Percentiles rank a stretch among this genome's conserved stretches.
Evolutionary conservation across 352 stramenopile genomes (phyloP).

Genomic region (Phytophthora pluvialis): DNA sequence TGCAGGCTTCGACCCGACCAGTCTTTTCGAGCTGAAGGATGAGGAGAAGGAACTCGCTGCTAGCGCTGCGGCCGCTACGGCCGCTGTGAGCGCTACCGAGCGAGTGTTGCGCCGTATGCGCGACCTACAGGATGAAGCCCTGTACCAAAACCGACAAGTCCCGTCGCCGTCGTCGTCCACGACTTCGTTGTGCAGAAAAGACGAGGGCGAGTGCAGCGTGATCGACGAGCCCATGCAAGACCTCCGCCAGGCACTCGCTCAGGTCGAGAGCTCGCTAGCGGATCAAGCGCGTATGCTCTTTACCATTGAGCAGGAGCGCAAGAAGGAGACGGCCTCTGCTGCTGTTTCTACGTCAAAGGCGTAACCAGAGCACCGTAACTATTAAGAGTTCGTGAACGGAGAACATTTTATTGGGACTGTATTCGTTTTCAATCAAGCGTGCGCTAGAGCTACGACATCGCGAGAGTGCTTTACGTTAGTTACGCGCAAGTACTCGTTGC

Average conservation of each 20-base stretch:
- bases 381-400: constrained; percentile 6
- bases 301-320: constrained; percentile 49
- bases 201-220: constrained; percentile 22
- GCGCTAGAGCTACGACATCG: constrained; percentile 19
- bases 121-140: constrained; percentile 36
- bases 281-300: constrained; percentile 61
- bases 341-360: constrained; percentile 8
- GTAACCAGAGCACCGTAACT: constrained; percentile 2
- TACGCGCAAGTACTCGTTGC: constrained; percentile 19
- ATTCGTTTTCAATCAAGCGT: constrained; percentile 32
- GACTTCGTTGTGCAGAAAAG: constrained; percentile 31
- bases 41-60: constrained; percentile 27
- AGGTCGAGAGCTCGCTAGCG: constrained; percentile 62
- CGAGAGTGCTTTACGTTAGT: constrained; percentile 6
- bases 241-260: constrained; percentile 37
- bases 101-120: constrained; percentile 33
- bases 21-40: constrained; percentile 49
- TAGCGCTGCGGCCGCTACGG: constrained; percentile 19
- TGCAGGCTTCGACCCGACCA: constrained; percentile 39
- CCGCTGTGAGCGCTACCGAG: constrained; percentile 26
- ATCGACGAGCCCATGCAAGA: constrained; percentile 36
- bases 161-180: constrained; percentile 31
- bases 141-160: constrained; percentile 35
- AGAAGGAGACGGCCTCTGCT: constrained; percentile 25
- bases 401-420: constrained; percentile 28